Percentiles rank a stretch among this genome's conserved stretches.
These are phyloP conservation scores for Coemansia sp. DNA, from an alignment of 192 early-diverging fungal species.

Conservation along the genomic window DNA sequence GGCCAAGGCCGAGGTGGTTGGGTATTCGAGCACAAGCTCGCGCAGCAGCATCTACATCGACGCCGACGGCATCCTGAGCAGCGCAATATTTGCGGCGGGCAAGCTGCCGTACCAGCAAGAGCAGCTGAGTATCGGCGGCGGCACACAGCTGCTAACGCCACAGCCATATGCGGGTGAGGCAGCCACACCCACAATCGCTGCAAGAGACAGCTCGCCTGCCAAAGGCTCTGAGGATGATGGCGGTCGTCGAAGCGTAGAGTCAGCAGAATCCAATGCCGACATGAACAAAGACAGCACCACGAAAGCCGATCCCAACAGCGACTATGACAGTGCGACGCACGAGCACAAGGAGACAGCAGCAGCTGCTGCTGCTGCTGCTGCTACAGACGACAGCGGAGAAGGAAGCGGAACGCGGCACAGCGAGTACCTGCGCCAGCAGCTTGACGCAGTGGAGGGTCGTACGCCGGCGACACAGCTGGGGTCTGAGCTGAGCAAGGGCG, in stretches of 20 bases:
- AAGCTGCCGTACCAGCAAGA: constrained; percentile 44
- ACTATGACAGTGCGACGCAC: neutral
- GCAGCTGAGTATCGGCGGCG: neutral
- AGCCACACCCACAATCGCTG: constrained; percentile 29
- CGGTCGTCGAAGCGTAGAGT: neutral
- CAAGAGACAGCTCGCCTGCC: neutral
- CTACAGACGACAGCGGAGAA: neutral
- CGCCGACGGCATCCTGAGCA: constrained; percentile 28
- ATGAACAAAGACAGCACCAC: neutral
- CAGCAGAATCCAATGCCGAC: neutral
- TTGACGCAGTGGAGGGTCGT: constrained; percentile 31
- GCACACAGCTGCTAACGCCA: neutral
- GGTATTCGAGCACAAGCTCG: constrained; percentile 3
- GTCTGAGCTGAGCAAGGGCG: constrained; percentile 58
- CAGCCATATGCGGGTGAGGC: constrained; percentile 6
- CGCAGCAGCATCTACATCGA: constrained; percentile 46
- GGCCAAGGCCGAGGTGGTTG: neutral
- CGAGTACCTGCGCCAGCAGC: constrained; percentile 39
- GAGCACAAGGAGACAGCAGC: constrained; percentile 1
- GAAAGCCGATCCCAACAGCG: neutral
- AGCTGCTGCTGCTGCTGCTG: neutral
- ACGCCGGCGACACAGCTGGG: constrained; percentile 57
- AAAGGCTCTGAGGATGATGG: neutral
- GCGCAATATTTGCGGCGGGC: constrained; percentile 29
- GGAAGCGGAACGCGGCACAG: constrained; percentile 20